These are phyloP conservation scores for Eudorina sp. DNA, from an alignment of 139 green algal species.

Conservation along the genomic window DNA sequence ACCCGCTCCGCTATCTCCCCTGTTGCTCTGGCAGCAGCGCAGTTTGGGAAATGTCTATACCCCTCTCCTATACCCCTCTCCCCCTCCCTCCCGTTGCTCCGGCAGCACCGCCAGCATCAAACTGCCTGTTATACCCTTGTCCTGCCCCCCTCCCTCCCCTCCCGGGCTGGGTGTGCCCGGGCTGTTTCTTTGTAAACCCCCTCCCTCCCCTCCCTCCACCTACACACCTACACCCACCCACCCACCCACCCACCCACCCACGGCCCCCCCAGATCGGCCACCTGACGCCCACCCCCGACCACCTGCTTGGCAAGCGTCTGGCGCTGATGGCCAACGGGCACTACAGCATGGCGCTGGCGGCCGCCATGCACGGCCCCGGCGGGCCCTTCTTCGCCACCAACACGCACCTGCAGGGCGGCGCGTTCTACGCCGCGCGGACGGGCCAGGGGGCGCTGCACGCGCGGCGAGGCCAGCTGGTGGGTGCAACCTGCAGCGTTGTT, in stretches of 20 bases:
- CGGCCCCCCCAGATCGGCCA: constrained; percentile 9
- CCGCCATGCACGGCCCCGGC: constrained; percentile 21
- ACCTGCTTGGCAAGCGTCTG: constrained; percentile 11
- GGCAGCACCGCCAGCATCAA: too few relatives aligned
- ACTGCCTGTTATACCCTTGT: too few relatives aligned
- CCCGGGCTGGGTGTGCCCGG: too few relatives aligned
- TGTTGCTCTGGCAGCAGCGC: too few relatives aligned
- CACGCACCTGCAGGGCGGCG: not conserved
- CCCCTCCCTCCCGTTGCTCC: too few relatives aligned
- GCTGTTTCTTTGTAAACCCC: too few relatives aligned
- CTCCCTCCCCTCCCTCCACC: too few relatives aligned
- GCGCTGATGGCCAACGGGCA: constrained; percentile 33
- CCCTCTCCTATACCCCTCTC: too few relatives aligned
- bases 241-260: not conserved
- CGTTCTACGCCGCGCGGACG: not conserved
- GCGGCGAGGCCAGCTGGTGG: not conserved
- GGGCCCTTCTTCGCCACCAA: constrained; percentile 40
- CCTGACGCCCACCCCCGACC: not conserved
- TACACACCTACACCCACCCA: not conserved
- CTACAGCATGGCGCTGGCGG: not conserved
- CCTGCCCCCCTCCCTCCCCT: too few relatives aligned
- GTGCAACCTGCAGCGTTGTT: too few relatives aligned
- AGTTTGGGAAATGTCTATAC: too few relatives aligned
- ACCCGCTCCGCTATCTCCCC: too few relatives aligned
- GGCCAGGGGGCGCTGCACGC: not conserved